Conservation (phyloP, 306 rosid genomes). For the Vigna unguiculata region DNA sequence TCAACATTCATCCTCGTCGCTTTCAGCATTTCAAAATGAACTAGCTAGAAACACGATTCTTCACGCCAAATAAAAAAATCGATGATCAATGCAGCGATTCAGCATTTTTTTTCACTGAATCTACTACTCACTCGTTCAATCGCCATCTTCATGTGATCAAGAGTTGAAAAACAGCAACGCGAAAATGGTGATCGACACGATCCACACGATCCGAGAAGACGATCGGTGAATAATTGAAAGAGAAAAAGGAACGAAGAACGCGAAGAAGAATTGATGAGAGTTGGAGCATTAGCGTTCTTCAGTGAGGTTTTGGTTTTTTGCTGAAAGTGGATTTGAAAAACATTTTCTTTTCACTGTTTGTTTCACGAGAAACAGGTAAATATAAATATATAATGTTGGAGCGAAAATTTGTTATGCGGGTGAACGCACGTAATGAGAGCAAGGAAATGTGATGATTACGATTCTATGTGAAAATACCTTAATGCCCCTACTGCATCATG, state of each 20-base stretch:
- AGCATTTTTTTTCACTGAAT: background rate
- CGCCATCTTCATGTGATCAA: background rate
- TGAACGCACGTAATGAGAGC: background rate
- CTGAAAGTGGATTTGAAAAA: background rate
- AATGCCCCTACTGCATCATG: background rate
- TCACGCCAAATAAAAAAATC: background rate
- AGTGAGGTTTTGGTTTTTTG: background rate
- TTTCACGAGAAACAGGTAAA: constrained; percentile 6
- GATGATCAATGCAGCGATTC: background rate
- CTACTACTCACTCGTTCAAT: constrained; percentile 24
- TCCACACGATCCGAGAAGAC: background rate
- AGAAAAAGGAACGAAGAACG: background rate
- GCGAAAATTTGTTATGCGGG: constrained; percentile 47
- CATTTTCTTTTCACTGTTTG: constrained; percentile 3
- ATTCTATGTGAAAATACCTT: background rate
- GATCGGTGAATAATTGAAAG: background rate
- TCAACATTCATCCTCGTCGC: background rate
- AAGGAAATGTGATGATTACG: background rate
- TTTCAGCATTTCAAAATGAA: background rate
- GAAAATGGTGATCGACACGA: background rate
- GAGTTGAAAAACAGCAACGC: background rate
- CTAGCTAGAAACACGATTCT: background rate
- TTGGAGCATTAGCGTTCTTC: background rate
- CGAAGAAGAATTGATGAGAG: background rate
- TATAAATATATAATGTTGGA: background rate